These are phyloP conservation scores for Suillus bovinus DNA, from an alignment of 768 basidiomycete species.

Conservation along the genomic window DNA sequence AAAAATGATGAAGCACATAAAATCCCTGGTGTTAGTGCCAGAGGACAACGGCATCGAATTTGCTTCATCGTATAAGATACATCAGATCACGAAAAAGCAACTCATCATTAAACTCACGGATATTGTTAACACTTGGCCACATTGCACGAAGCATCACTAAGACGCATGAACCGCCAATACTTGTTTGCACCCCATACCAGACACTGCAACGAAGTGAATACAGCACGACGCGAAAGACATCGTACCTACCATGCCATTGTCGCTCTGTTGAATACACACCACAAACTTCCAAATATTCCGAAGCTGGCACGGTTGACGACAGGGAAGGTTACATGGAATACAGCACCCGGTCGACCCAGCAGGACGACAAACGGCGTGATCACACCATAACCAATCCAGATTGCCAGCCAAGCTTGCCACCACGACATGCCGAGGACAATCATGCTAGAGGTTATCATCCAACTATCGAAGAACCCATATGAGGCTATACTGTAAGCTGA, in stretches of 20 bases:
- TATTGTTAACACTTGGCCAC: constrained; percentile 65
- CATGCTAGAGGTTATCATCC: constrained; percentile 73
- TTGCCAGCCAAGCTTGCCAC: constrained; percentile 80
- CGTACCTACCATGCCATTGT: constrained; percentile 60
- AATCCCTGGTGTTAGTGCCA: constrained; percentile 67
- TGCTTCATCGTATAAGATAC: constrained; percentile 31
- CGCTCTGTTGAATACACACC: constrained; percentile 71
- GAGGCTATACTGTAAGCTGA: background rate
- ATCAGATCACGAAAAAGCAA: background rate
- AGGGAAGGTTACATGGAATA: constrained; percentile 69
- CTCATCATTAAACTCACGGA: constrained; percentile 41
- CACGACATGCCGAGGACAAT: constrained; percentile 63
- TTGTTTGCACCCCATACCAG: constrained; percentile 72
- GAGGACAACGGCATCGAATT: constrained; percentile 65
- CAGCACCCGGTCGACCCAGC: constrained; percentile 70
- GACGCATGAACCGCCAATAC: constrained; percentile 73
- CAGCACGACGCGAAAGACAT: constrained; percentile 18
- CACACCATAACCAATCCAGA: constrained; percentile 60
- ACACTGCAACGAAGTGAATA: constrained; percentile 37
- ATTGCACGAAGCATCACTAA: constrained; percentile 68
- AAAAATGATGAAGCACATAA: constrained; percentile 79
- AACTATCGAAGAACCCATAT: constrained; percentile 37
- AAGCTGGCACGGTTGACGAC: constrained; percentile 68
- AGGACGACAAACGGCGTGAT: constrained; percentile 66
- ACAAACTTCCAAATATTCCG: constrained; percentile 68